Conservation (phyloP, 2,329 filamentous ascomycete species). For the Bertia moriformis region DNA sequence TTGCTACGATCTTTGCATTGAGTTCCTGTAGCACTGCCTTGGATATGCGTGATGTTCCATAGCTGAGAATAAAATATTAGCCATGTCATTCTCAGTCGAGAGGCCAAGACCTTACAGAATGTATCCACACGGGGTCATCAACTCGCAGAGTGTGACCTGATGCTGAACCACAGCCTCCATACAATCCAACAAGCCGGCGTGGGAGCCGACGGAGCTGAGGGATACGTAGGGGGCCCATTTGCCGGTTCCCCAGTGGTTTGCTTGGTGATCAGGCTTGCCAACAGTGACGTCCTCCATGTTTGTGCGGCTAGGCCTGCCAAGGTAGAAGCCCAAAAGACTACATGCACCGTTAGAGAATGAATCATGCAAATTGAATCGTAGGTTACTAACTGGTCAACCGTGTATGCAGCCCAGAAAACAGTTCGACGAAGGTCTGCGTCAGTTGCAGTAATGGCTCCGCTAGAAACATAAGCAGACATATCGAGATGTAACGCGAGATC, state of each 20-base stretch:
- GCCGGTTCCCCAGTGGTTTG: constrained; percentile 12
- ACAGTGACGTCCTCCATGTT: constrained; percentile 21
- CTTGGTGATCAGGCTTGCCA: constrained; percentile 15
- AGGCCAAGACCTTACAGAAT: constrained; percentile 14
- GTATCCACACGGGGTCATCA: constrained; percentile 23
- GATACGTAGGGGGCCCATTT: constrained; percentile 8
- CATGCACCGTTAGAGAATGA: no score
- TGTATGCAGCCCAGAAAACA: constrained; percentile 15
- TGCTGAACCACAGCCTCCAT: not conserved
- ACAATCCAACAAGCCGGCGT: not conserved
- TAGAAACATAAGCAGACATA: constrained; percentile 9
- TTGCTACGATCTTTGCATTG: not conserved
- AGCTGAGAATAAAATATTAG: not conserved
- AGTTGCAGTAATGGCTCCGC: constrained; percentile 7
- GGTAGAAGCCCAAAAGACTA: constrained; percentile 23
- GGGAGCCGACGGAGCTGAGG: not conserved
- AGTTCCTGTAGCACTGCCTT: constrained; percentile 1
- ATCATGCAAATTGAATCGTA: constrained; percentile 4
- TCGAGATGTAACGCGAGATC: constrained; percentile 12
- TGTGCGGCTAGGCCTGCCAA: constrained; percentile 23
- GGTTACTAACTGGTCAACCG: constrained; percentile 13
- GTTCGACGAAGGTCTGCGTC: constrained; percentile 12
- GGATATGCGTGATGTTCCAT: not conserved
- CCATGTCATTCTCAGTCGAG: not conserved
- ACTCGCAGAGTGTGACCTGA: constrained; percentile 22